These are phyloP conservation scores for Pichia eremophila DNA, from an alignment of 805 yeast species.

Conservation along the genomic window DNA sequence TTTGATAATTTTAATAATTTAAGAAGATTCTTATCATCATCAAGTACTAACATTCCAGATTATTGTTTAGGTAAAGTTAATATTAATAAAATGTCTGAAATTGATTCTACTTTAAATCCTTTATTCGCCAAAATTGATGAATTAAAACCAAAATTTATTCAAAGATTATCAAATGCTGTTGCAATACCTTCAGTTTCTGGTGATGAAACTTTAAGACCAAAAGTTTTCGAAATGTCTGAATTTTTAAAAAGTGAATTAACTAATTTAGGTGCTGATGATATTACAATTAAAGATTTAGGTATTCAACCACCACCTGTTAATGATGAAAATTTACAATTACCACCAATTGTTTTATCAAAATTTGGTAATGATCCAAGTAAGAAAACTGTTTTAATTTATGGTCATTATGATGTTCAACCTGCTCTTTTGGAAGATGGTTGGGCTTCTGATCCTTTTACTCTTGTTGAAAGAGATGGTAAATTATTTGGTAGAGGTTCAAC, in stretches of 20 bases:
- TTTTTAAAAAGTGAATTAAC: constrained; percentile 65
- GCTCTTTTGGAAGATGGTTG: constrained; percentile 91
- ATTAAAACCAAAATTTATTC: constrained; percentile 65
- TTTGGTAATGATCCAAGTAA: constrained; percentile 74
- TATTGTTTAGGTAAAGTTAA: background rate
- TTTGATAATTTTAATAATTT: too few relatives aligned
- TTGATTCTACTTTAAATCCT: constrained; percentile 23
- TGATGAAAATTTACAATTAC: constrained; percentile 59
- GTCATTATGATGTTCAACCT: constrained; percentile 98
- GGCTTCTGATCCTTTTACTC: constrained; percentile 82
- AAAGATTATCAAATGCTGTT: constrained; percentile 72
- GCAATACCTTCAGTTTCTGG: constrained; percentile 92
- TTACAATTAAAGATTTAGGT: constrained; percentile 77
- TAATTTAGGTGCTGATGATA: constrained; percentile 69
- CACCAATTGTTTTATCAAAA: constrained; percentile 91
- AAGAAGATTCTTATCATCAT: background rate
- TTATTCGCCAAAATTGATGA: constrained; percentile 57
- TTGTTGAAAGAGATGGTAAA: constrained; percentile 59
- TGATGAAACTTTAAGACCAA: constrained; percentile 80
- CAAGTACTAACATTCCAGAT: background rate
- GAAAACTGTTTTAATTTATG: constrained; percentile 86
- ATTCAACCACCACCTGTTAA: constrained; percentile 86
- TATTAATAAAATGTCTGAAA: constrained; percentile 6
- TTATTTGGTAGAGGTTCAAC: constrained; percentile 91
- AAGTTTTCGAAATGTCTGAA: constrained; percentile 83